A percentile compares a stretch with the other conserved stretches of the same genome.
Evolutionary conservation across 148 eudicot species (phyloP).

Genomic region (Chenopodium quinoa): DNA sequence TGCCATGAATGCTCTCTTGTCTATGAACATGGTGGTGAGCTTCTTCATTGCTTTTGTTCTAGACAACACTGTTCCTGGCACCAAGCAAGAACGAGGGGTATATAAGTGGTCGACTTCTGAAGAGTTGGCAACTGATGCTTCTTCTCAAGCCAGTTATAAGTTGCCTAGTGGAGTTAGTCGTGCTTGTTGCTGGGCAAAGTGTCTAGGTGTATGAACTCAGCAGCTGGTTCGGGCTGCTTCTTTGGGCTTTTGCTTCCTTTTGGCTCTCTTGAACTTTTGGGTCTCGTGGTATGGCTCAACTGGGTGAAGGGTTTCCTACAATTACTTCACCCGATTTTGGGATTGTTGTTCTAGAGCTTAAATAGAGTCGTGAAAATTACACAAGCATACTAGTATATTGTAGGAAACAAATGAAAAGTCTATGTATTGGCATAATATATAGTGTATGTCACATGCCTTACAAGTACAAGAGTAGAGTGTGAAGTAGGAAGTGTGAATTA

Average conservation of each 20-base stretch:
- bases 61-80: constrained; percentile 91
- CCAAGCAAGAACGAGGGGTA: constrained; percentile 71
- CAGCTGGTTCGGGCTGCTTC: not conserved
- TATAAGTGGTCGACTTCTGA: constrained; percentile 75
- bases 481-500: constrained; percentile 3
- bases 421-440: not conserved
- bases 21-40: constrained; percentile 87
- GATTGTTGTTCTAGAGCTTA: not conserved
- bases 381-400: not conserved
- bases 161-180: constrained; percentile 54
- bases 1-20: constrained; percentile 74
- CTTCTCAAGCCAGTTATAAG: constrained; percentile 51
- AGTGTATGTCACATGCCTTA: not conserved
- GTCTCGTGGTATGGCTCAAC: not conserved
- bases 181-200: constrained; percentile 61
- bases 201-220: constrained; percentile 43
- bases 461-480: not conserved
- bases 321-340: not conserved
- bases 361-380: not conserved
- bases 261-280: not conserved
- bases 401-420: not conserved
- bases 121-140: constrained; percentile 51
- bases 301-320: not conserved
- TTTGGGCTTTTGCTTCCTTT: not conserved
- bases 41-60: constrained; percentile 74